Base-by-base conservation (phyloP, 2,329 filamentous ascomycete species). In the Balansia obtecta region DNA sequence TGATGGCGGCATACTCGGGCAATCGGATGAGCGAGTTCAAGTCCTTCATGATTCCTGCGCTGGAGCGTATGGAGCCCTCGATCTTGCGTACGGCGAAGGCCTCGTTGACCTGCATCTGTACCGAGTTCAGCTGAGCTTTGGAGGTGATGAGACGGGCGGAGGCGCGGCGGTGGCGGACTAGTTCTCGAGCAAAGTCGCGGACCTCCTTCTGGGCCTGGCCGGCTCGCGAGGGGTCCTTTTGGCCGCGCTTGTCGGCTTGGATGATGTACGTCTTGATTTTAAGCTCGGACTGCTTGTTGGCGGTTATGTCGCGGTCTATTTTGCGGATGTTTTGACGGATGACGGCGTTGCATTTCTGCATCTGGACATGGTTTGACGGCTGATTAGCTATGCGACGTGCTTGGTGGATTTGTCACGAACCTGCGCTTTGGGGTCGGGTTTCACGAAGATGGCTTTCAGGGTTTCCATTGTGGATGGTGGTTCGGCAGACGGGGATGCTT, bases 61-160 rank as follows among this genome's bases (percentile, higher is more conserved):
- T 88, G 41, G 86, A 84, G 57, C 81, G 79, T 62, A 98, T 89
- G 61, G 85, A 89, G 44, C 90, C 91, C 69, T 97, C 90, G 56
- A 98, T 97, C 75, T 95, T 95, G 58, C 88, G 83, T 60, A 97
- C 84, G 1, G 88, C 87, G 67, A 97, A 97, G 1, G 93, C 90
- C 71, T 97, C 91, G 62, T 90, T 88, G 62, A 98, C 91, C 70
- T 97, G 93, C 89, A 97, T 95, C 68, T 91, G 85, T 42, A 98
- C 91, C 57, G 85, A 91, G 64, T 84, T 83, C 45, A 98, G 79
- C 70, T 97, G 93, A 2, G 93, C 93, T 65, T 94, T 94, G 60
- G 84, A 85, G 0, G 91, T 97, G 16, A 85, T 76, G 39, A 97
- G 76, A 4, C 93, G 82, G 32, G 76, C 71, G 16, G 76, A 77